These are phyloP conservation scores for Sporisorium reilianum DNA, from an alignment of 1,284 basidiomycete genomes.

Conservation along the genomic window DNA sequence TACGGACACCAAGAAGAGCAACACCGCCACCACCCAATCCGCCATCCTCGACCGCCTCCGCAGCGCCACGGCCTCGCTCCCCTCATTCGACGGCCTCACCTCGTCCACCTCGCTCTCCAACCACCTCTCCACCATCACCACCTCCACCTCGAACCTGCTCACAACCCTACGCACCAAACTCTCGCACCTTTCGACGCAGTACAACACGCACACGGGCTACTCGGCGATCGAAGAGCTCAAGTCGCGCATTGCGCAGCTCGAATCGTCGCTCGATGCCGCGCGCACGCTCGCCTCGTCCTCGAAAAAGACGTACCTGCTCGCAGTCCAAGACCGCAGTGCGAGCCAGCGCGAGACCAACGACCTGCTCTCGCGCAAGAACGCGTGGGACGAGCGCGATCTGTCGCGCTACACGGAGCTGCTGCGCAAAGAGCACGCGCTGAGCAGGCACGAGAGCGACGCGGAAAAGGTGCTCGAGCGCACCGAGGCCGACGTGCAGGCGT, in stretches of 20 bases:
- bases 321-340: slow-evolving; percentile 49
- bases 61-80: slow-evolving; percentile 9
- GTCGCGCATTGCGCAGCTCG: slow-evolving; percentile 33
- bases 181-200: slow-evolving; percentile 38
- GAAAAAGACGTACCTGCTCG: slow-evolving; percentile 47
- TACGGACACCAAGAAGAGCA: not conserved
- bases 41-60: slow-evolving; percentile 17
- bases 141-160: slow-evolving; percentile 7
- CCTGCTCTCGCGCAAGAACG: slow-evolving; percentile 58
- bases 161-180: slow-evolving; percentile 20
- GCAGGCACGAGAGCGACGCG: slow-evolving; percentile 46
- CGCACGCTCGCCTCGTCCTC: slow-evolving; percentile 21
- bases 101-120: slow-evolving; percentile 18
- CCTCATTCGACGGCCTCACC: slow-evolving; percentile 23
- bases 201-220: slow-evolving; percentile 63
- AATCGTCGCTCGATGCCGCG: slow-evolving; percentile 17
- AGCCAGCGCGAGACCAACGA: slow-evolving; percentile 64
- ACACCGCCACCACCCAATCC: not conserved
- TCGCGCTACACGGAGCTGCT: slow-evolving; percentile 60
- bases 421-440: slow-evolving; percentile 58
- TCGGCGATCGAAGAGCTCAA: slow-evolving; percentile 55
- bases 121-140: slow-evolving; percentile 3
- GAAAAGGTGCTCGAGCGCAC: slow-evolving; percentile 52
- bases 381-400: slow-evolving; percentile 62
- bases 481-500: slow-evolving; percentile 50